Base-by-base conservation (phyloP, 75 land plant species). In the Selaginella moellendorffii region DNA sequence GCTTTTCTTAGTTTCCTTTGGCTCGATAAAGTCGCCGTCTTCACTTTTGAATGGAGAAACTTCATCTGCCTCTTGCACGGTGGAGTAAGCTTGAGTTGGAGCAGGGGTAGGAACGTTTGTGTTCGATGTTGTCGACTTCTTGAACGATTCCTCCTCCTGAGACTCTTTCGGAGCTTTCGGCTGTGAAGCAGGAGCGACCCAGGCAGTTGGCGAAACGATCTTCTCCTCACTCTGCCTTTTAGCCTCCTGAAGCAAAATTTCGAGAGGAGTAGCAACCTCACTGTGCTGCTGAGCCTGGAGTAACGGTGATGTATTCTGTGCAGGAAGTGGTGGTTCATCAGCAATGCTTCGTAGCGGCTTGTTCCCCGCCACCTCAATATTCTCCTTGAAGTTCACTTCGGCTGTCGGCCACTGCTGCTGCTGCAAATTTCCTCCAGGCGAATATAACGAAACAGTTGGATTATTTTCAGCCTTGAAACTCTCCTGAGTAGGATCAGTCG, bases 1-100 rank as follows among this genome's bases (percentile, higher is more conserved):
- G 66, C 61, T 79, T 75, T 84, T 95, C 65, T 81, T 95, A 2
- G 81, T 68, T 26, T 90, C 99, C 72, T 90, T 95, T 18, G 99
- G 97, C 74, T 86, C 88, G 63, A 95, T 74, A 72, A 95, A 95
- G 54, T 82, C 79, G 52, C 59, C 73, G 65, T 82, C 85, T 64
- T 75, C 84, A 23, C 24, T 56, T 8, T 21, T 56, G n/a, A 2
- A 2, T 56, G 8, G 59, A 5, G 14, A 36, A 5, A 36, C 10
- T 36, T 36, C n/a, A n/a, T n/a, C n/a, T n/a, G n/a, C n/a, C n/a
- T n/a, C n/a, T n/a, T n/a, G n/a, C n/a, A n/a, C n/a, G n/a, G n/a
- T n/a, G n/a, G n/a, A n/a, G n/a, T n/a, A n/a, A n/a, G n/a, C n/a
- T n/a, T n/a, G n/a, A n/a, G n/a, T n/a, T n/a, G n/a, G n/a, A n/a